These are phyloP conservation scores for Aspergillus homomorphus DNA, from an alignment of 495 filamentous ascomycete species.

Conservation along the genomic window DNA sequence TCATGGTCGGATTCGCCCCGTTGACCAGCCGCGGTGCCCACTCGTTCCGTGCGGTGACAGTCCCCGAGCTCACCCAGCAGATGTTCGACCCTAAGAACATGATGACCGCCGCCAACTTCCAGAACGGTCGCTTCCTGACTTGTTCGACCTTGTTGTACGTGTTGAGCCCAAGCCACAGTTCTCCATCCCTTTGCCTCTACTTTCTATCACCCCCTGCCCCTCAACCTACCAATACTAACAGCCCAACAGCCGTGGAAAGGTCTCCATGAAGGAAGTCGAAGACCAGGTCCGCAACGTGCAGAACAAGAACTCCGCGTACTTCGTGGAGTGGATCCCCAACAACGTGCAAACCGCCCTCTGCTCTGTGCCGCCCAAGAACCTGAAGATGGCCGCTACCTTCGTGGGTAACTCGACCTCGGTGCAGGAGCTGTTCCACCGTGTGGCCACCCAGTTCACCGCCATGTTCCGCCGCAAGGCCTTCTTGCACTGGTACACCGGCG, in stretches of 20 bases:
- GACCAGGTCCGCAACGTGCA: conserved; percentile 99
- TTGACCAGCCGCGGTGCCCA: conserved; percentile 92
- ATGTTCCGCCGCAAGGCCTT: conserved; percentile 99
- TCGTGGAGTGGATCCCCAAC: conserved; percentile 99
- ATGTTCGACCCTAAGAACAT: conserved; percentile 99
- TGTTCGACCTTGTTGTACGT: conserved; percentile 94
- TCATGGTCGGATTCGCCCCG: conserved; percentile 99
- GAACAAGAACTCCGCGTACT: conserved; percentile 99
- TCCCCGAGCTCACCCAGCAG: conserved; percentile 99
- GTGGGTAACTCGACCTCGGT: conserved; percentile 99
- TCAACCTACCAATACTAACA: not conserved
- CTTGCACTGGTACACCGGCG: conserved; percentile 99
- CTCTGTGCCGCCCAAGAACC: conserved; percentile 95
- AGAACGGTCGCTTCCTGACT: conserved; percentile 98
- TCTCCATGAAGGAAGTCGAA: conserved; percentile 99
- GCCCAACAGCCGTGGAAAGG: conserved; percentile 82
- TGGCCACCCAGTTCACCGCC: conserved; percentile 98
- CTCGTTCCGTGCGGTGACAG: conserved; percentile 95
- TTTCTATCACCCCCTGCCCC: not conserved
- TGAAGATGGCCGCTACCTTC: conserved; percentile 99
- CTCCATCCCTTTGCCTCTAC: too few species aligned
- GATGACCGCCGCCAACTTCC: conserved; percentile 99
- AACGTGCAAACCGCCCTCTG: conserved; percentile 99
- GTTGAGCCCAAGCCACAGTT: too few species aligned
- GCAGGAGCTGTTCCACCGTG: conserved; percentile 99